phyloP scores from a whole-genome alignment of 1,284 basidiomycete species.

The Irpex sp. region DNA sequence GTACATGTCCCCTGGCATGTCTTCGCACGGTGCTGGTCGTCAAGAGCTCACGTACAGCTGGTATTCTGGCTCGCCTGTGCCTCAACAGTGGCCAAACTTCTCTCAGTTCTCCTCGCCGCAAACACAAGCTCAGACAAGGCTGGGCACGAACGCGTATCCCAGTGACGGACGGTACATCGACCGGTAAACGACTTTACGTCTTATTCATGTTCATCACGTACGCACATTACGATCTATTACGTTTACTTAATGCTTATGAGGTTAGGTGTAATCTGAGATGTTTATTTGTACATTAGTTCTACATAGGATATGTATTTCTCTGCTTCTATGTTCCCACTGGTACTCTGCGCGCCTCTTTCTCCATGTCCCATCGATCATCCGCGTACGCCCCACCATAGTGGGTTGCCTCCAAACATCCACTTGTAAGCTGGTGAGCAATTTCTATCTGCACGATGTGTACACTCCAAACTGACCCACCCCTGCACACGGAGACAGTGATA shows the following conservation, averaged over 20 bases:
- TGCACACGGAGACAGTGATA: too few relatives aligned
- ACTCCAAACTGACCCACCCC: too few relatives aligned
- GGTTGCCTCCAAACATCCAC: neutral
- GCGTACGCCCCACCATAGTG: neutral
- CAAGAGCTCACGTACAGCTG: constrained; percentile 12
- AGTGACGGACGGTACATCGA: neutral
- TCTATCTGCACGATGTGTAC: neutral
- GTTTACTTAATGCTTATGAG: neutral
- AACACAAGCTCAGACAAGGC: neutral
- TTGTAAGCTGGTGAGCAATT: neutral
- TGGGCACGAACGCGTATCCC: neutral
- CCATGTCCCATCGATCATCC: neutral
- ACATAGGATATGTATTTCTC: neutral
- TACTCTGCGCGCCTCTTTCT: neutral
- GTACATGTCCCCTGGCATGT: constrained; percentile 8
- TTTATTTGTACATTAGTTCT: neutral
- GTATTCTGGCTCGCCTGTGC: constrained; percentile 9
- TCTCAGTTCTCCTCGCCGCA: constrained; percentile 2
- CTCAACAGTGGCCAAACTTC: neutral
- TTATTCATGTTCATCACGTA: too few relatives aligned
- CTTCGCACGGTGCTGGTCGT: constrained; percentile 10
- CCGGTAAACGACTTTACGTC: neutral
- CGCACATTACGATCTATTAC: neutral
- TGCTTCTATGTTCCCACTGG: neutral
- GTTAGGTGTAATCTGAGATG: neutral